Conservation (phyloP, 2,329 filamentous ascomycete genomes). For the Cercospora janseana region DNA sequence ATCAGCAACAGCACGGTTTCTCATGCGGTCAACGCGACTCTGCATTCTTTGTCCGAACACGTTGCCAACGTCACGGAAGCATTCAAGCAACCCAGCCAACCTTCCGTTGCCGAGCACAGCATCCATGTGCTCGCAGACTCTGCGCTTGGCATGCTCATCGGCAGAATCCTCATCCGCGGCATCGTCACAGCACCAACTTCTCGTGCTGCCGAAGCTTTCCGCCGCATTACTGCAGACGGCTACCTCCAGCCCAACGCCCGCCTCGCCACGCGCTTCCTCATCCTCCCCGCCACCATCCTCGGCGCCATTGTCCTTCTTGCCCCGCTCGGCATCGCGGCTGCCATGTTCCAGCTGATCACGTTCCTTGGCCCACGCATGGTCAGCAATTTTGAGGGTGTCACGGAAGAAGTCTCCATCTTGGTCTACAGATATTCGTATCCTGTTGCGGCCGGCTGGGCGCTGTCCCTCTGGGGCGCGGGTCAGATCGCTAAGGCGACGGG, state of each 20-base stretch:
- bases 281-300: conserved; percentile 70
- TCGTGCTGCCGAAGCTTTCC: conserved; percentile 70
- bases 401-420: conserved; percentile 20
- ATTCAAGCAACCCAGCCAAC: not conserved
- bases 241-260: conserved; percentile 75
- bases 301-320: conserved; percentile 60
- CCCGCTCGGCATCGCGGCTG: conserved; percentile 61
- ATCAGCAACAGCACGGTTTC: not conserved
- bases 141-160: conserved; percentile 87
- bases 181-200: conserved; percentile 67
- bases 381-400: conserved; percentile 6
- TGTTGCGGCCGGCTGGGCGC: conserved; percentile 31
- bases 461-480: conserved; percentile 14
- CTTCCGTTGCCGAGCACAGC: conserved; percentile 56
- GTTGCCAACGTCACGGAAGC: not conserved
- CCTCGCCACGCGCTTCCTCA: conserved; percentile 79
- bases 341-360: conserved; percentile 42
- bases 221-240: conserved; percentile 65
- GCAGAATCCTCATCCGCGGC: conserved; percentile 73
- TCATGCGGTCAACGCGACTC: conserved; percentile 8
- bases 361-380: conserved; percentile 8
- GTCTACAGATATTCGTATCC: conserved; percentile 75
- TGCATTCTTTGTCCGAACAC: conserved; percentile 1
- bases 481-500: conserved; percentile 59
- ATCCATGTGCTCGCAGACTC: conserved; percentile 89